Evolutionary conservation across 371 early-diverging fungal genomes (phyloP), one percentile per base, ranked within the genome.

Genomic region (Mucor circinelloides): DNA sequence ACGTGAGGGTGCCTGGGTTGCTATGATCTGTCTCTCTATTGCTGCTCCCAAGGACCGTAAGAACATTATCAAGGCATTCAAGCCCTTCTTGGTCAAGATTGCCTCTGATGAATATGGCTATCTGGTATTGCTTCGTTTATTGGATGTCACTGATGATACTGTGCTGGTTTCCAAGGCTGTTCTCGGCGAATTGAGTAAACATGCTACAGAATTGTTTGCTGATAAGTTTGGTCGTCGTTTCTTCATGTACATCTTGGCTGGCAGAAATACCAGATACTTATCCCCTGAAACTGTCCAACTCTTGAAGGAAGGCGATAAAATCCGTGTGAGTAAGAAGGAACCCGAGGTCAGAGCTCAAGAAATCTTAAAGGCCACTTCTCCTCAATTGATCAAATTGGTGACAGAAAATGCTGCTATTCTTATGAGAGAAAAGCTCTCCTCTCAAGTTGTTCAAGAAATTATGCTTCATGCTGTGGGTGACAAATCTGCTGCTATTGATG

Each of bases 141-240:
- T 97, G 72, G 97, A 96, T 75, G 90, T 90, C 44, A 89, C 95
- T 36, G 98, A 98, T 80, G 98, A 98, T 82, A 98, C 97, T 12
- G 95, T 95, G n/a, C 76, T 95, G 52, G 80, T 94, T 55, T 74
- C 77, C 63, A 96, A 95, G 75, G 79, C 89, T 21, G 83, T 97
- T 57, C 63, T 97, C 54, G 79, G 82, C 40, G 93, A 85, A 78
- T 77, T 87, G 42, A 68, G 76, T 68, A 88, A 90, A 70, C 77
- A 81, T 70, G 76, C 88, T 64, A 75, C 75, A 30, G 85, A 86
- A 38, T 73, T 94, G 54, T 76, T 89, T 55, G 80, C 84, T 32
- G 85, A 93, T 76, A 90, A 90, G 73, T 90, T 81, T 73, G 93
- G 90, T 23, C 89, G 92, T 52, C 90, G 93, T 64, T 85, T 90